phyloP scores from a whole-genome alignment of 2,329 filamentous ascomycete species.

The Paraphaeosphaeria minitans region DNA sequence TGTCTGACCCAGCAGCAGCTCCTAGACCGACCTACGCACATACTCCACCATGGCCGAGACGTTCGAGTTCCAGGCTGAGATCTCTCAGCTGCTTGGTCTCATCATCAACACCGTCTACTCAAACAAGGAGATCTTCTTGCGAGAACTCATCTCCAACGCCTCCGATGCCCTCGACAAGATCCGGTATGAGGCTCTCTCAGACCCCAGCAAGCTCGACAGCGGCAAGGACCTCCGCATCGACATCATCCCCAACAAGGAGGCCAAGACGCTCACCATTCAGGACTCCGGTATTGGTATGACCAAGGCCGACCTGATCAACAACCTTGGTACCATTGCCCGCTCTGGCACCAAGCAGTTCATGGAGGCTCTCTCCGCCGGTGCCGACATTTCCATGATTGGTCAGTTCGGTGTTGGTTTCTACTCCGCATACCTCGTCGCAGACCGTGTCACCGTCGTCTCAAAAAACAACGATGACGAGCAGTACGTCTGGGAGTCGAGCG shows the following conservation, averaged over 20 bases:
- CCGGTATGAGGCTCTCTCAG: slow-evolving; percentile 96
- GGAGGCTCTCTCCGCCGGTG: slow-evolving; percentile 97
- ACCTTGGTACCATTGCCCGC: slow-evolving; percentile 98
- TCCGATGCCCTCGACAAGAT: slow-evolving; percentile 99
- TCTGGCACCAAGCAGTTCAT: slow-evolving; percentile 99
- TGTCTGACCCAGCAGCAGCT: slow-evolving; percentile 15
- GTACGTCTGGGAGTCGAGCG: slow-evolving; percentile 98
- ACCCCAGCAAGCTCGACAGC: slow-evolving; percentile 94
- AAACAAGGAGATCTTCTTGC: slow-evolving; percentile 99
- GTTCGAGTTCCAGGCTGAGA: slow-evolving; percentile 99
- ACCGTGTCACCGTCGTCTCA: slow-evolving; percentile 92
- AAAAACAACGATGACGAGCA: slow-evolving; percentile 99
- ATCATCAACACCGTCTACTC: slow-evolving; percentile 99
- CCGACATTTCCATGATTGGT: slow-evolving; percentile 99
- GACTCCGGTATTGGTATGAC: slow-evolving; percentile 99
- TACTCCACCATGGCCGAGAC: slow-evolving; percentile 78
- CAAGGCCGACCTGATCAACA: slow-evolving; percentile 99
- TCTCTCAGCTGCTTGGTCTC: slow-evolving; percentile 98
- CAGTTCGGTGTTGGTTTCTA: slow-evolving; percentile 99
- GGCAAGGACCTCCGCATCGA: slow-evolving; percentile 98
- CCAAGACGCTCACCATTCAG: slow-evolving; percentile 95
- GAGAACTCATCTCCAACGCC: slow-evolving; percentile 97
- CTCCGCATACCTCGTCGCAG: slow-evolving; percentile 98
- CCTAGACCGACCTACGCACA: slow-evolving; percentile 24
- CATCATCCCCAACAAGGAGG: slow-evolving; percentile 96